Evolutionary conservation across 768 basidiomycete genomes (phyloP).

Genomic region (Suillus subaureus): DNA sequence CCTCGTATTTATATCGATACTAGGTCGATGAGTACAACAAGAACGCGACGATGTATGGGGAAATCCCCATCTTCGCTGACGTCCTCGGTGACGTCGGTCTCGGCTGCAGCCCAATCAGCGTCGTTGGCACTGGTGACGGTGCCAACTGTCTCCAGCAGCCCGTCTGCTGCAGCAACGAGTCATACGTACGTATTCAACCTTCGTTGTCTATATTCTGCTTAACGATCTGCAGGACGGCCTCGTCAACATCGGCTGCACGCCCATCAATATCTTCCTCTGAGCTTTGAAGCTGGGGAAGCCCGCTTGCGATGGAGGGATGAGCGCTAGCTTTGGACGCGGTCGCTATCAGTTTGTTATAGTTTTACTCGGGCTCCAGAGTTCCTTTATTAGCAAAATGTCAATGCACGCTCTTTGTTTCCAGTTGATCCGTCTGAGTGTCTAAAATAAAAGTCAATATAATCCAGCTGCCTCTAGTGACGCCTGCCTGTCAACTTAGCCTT

Average conservation of each 20-base stretch:
- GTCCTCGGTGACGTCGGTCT: constrained; percentile 26
- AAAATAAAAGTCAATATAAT: background rate
- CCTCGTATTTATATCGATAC: background rate
- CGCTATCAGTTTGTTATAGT: constrained; percentile 7
- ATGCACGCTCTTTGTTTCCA: constrained; percentile 3
- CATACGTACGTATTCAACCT: constrained; percentile 19
- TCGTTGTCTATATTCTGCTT: background rate
- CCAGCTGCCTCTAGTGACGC: background rate
- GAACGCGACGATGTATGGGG: constrained; percentile 9
- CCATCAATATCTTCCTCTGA: constrained; percentile 7
- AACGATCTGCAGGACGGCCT: constrained; percentile 10
- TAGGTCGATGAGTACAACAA: constrained; percentile 16
- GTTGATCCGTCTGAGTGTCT: background rate
- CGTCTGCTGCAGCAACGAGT: constrained; percentile 25
- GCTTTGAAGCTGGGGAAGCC: background rate
- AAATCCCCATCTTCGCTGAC: constrained; percentile 16
- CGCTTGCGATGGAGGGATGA: background rate
- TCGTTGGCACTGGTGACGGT: constrained; percentile 21
- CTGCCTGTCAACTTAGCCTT: background rate
- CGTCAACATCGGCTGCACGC: constrained; percentile 13
- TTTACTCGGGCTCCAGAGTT: background rate
- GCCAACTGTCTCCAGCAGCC: constrained; percentile 27
- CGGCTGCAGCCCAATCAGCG: constrained; percentile 24
- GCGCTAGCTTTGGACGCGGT: background rate
- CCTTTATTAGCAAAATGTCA: background rate